Evolutionary conservation across 805 yeast genomes (phyloP).

Genomic region (Metschnikowia amazonensis): DNA sequence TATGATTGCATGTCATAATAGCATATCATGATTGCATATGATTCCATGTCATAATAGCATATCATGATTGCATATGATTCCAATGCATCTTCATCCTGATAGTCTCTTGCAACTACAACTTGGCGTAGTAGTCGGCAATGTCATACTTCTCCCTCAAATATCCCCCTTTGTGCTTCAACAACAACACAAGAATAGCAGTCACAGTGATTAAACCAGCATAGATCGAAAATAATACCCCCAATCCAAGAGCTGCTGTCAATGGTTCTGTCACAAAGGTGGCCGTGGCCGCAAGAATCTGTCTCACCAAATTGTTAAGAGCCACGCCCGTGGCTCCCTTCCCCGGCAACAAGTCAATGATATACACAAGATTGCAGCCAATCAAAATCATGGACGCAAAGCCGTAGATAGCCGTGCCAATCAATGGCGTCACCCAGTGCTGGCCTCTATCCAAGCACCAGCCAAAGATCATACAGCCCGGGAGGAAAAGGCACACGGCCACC

Average conservation of each 20-base stretch:
- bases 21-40: no score
- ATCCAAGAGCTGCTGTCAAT: conserved; percentile 58
- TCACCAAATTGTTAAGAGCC: conserved; percentile 71
- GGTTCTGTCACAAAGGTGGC: conserved; percentile 79
- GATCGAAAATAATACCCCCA: conserved; percentile 68
- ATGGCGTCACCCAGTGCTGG: conserved; percentile 72
- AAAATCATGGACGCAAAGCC: conserved; percentile 84
- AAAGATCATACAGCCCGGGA: conserved; percentile 63
- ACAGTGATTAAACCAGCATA: conserved; percentile 54
- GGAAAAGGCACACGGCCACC: conserved; percentile 57
- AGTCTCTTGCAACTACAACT: conserved; percentile 27
- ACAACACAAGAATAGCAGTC: conserved; percentile 38
- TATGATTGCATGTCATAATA: no score
- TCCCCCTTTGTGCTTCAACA: conserved; percentile 55
- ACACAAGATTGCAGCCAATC: conserved; percentile 77
- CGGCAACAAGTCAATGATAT: conserved; percentile 78
- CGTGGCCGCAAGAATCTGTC: conserved; percentile 70
- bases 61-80: no score
- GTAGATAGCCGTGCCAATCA: conserved; percentile 75
- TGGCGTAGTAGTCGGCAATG: conserved; percentile 53
- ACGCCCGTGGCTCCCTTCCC: conserved; percentile 89
- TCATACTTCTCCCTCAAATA: conserved; percentile 62
- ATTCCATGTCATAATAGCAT: no score
- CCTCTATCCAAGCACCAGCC: conserved; percentile 78
- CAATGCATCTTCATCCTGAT: no score